Base-by-base conservation (phyloP, 176 grass and related monocot genomes). In the Tillandsia leiboldiana region DNA sequence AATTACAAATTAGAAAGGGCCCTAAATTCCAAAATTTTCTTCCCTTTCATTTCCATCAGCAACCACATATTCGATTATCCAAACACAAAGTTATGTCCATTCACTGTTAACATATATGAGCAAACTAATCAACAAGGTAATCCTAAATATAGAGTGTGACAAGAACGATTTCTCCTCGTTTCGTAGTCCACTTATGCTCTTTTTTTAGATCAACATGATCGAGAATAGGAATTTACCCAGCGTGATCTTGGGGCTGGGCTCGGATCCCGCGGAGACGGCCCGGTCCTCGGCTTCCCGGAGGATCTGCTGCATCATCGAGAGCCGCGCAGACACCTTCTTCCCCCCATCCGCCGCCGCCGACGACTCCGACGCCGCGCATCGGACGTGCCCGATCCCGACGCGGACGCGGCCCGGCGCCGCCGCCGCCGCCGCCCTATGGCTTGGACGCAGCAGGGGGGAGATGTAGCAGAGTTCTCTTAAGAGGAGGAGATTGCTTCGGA, bases 281-380 rank as follows among this genome's bases (percentile, higher is more conserved):
- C 86, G 83, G 53, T 90, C 89, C 75, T 90, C 93, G 27, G 86
- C 88, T 8, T 92, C 89, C 24, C 81, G 86, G 58, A 96, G 82
- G 15, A 96, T 81, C 73, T 96, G 75, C 77, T 84, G 70, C 68
- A 87, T 89, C 79, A 96, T 72, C 23, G 88, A 79, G 54, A 96
- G 52, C 51, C 89, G 75, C 50, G 89, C 83, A 9, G 89, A 85
- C 56, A 81, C 86, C 75, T 87, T 96, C 64, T 77, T 88, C 5
- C 80, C 76, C 67, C 73, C 70, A 17, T 59, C 79, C 58, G 69
- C 77, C 69, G 79, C 70, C 54, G 80, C 82, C 58, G 69, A 74
- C 66, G 82, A 73, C 54, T 83, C 85, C 15, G 81, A 74, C 26
- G 79, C 86, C 52, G 53, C 82, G 77, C 86, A 89, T 27, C 77